Percentiles rank a stretch among this genome's conserved stretches.
These are phyloP conservation scores for Sclerotinia trifoliorum DNA, from an alignment of 2,329 filamentous ascomycete genomes.

Conservation along the genomic window DNA sequence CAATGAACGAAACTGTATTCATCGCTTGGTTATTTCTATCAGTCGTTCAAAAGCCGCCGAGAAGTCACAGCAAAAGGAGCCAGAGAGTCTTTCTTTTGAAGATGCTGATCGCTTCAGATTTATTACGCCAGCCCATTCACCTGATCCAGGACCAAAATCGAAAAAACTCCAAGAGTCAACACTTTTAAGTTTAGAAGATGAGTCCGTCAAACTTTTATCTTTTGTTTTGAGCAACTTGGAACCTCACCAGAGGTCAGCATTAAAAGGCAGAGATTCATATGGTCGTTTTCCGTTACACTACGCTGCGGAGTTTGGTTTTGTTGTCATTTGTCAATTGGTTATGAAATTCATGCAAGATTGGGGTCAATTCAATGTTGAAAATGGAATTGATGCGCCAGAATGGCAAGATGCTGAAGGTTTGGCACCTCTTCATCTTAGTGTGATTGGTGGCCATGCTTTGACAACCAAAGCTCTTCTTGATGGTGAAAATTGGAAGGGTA, in stretches of 20 bases:
- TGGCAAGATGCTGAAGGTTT: constrained; percentile 95
- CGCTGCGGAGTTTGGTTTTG: constrained; percentile 90
- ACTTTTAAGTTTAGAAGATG: constrained; percentile 66
- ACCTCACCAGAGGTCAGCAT: constrained; percentile 63
- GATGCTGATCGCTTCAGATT: constrained; percentile 55
- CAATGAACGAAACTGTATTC: constrained; percentile 89
- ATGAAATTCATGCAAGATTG: constrained; percentile 88
- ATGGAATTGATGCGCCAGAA: constrained; percentile 79
- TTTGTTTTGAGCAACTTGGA: constrained; percentile 67
- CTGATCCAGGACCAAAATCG: constrained; percentile 58
- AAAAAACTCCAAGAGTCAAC: constrained; percentile 67
- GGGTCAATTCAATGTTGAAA: constrained; percentile 78
- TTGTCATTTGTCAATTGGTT: constrained; percentile 82
- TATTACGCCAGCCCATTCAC: constrained; percentile 74
- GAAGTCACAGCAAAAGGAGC: constrained; percentile 32
- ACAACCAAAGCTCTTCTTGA: constrained; percentile 80
- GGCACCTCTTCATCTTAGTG: constrained; percentile 86
- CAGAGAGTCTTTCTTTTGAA: constrained; percentile 44
- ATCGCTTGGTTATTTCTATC: constrained; percentile 88
- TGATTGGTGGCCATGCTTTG: constrained; percentile 84
- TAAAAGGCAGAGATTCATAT: constrained; percentile 71
- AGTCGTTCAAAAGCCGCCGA: constrained; percentile 66
- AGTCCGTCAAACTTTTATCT: constrained; percentile 67
- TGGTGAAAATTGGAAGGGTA: constrained; percentile 73
- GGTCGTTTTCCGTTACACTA: constrained; percentile 88